These are phyloP conservation scores for Drechslerella coelobrocha DNA, from an alignment of 2,329 filamentous ascomycete species.

Conservation along the genomic window DNA sequence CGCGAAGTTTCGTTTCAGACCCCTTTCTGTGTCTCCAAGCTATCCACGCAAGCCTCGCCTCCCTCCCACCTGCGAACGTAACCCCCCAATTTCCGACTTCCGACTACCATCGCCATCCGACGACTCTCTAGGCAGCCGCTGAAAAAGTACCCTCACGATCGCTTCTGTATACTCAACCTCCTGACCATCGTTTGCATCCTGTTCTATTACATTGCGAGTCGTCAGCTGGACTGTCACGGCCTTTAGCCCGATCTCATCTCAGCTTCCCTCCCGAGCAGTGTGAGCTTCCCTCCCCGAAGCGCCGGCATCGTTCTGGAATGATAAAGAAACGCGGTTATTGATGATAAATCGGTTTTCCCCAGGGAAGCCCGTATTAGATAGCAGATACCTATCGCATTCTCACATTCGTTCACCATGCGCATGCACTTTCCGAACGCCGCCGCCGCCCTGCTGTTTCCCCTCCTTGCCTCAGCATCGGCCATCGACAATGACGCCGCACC, in stretches of 20 bases:
- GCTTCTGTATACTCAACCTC: constrained; percentile 4
- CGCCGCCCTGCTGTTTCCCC: constrained; percentile 25
- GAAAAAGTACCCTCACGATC: constrained; percentile 13
- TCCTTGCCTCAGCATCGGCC: constrained; percentile 17
- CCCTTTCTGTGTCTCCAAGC: neutral
- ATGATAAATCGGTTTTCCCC: neutral
- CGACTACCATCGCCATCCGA: neutral
- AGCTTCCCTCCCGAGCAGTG: constrained; percentile 3
- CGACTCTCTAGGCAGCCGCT: neutral
- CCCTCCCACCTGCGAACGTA: neutral
- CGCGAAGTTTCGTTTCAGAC: constrained; percentile 1
- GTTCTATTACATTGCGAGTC: constrained; percentile 16
- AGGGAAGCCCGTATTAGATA: neutral
- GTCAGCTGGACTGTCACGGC: constrained; percentile 49
- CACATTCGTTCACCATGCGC: constrained; percentile 28
- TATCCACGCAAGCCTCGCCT: neutral
- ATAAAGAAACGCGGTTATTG: neutral
- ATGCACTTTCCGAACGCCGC: constrained; percentile 34
- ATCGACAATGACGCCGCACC: constrained; percentile 5
- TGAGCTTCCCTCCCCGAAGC: constrained; percentile 9
- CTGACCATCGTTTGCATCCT: constrained; percentile 23
- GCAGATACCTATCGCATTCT: neutral
- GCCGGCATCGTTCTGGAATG: constrained; percentile 3
- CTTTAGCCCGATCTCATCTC: neutral
- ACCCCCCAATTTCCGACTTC: constrained; percentile 4